Evolutionary conservation across 2,329 filamentous ascomycete species (phyloP).

Genomic region (Epichloe typhina): DNA sequence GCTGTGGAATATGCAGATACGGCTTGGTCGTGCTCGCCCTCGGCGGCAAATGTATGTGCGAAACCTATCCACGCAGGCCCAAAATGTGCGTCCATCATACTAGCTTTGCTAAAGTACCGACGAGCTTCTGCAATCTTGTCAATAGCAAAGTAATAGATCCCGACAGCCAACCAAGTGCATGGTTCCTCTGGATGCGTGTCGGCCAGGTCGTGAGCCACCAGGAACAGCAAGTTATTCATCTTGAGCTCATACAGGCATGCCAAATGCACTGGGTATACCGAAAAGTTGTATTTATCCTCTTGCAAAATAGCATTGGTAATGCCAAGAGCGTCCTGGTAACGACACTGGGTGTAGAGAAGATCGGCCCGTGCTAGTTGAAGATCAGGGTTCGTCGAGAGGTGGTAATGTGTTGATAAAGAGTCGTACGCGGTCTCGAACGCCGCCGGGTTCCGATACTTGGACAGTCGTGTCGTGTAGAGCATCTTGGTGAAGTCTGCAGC

Average conservation of each 20-base stretch:
- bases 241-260: constrained; percentile 81
- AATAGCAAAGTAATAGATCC: constrained; percentile 85
- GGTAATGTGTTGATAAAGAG: constrained; percentile 87
- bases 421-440: constrained; percentile 79
- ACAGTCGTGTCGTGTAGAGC: constrained; percentile 88
- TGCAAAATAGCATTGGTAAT: constrained; percentile 75
- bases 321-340: constrained; percentile 73
- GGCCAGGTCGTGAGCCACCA: constrained; percentile 83
- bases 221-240: constrained; percentile 77
- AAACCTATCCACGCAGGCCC: constrained; percentile 98
- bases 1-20: constrained; percentile 96
- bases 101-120: constrained; percentile 93
- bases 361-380: constrained; percentile 83
- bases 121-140: constrained; percentile 84
- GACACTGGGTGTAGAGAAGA: constrained; percentile 85
- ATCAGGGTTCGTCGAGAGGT: constrained; percentile 73
- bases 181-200: constrained; percentile 86
- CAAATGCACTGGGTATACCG: constrained; percentile 78
- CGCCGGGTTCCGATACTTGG: constrained; percentile 82
- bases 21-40: constrained; percentile 95
- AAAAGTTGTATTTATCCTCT: constrained; percentile 79
- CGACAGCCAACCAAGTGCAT: constrained; percentile 86
- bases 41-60: constrained; percentile 92
- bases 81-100: constrained; percentile 94
- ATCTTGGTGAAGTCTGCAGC: constrained; percentile 89